Evolutionary conservation across 2,329 filamentous ascomycete species (phyloP).

Genomic region (Thielaviopsis musarum): DNA sequence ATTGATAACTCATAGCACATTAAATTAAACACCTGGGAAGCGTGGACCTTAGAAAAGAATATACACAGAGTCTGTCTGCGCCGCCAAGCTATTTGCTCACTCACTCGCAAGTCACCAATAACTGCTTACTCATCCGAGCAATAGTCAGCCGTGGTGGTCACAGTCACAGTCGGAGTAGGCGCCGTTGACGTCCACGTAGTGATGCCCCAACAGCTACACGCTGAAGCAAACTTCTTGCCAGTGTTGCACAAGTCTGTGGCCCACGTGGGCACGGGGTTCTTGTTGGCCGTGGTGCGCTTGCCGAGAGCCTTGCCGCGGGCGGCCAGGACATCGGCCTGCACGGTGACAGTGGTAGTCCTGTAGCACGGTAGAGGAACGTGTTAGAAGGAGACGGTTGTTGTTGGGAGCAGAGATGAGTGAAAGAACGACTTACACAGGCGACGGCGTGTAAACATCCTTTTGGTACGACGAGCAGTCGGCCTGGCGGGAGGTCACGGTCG

Average conservation of each 20-base stretch:
- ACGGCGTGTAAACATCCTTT: slow-evolving; percentile 23
- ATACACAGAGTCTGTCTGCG: neutral
- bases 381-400: neutral
- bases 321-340: slow-evolving; percentile 19
- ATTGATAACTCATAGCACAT: neutral
- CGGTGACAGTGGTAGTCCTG: slow-evolving; percentile 23
- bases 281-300: slow-evolving; percentile 20
- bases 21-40: neutral
- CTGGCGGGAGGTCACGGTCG: slow-evolving; percentile 20
- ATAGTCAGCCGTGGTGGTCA: slow-evolving; percentile 26
- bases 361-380: neutral
- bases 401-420: neutral
- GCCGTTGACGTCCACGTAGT: slow-evolving; percentile 23
- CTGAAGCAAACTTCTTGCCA: slow-evolving; percentile 22
- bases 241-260: slow-evolving; percentile 22
- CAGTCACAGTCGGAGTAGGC: slow-evolving; percentile 23
- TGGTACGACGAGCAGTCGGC: slow-evolving; percentile 26
- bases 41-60: neutral
- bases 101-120: neutral
- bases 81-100: neutral
- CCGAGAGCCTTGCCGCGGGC: slow-evolving; percentile 18
- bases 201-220: slow-evolving; percentile 29
- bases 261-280: slow-evolving; percentile 23
- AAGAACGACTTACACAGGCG: slow-evolving; percentile 21
- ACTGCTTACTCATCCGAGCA: slow-evolving; percentile 20